Conservation (phyloP, 306 rosid species). For the Luffa aegyptiaca region DNA sequence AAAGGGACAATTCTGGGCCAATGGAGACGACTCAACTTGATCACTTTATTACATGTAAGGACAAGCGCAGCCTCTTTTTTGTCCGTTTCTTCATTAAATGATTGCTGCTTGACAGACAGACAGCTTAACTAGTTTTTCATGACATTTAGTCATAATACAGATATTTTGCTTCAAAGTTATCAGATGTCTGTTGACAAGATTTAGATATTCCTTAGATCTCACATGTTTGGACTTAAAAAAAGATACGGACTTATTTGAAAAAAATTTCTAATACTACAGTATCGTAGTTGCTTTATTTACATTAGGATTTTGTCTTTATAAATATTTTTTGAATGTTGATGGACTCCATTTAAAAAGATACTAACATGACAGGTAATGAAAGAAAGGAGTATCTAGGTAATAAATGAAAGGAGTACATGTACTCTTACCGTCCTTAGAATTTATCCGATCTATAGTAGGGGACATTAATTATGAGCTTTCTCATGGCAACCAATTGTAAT, state of each 20-base stretch:
- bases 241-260: too few species aligned
- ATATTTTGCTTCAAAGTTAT: not conserved
- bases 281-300: too few species aligned
- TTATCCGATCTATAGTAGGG: not conserved
- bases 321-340: too few species aligned
- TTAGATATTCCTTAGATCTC: not conserved
- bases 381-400: too few species aligned
- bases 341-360: too few species aligned
- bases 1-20: not conserved
- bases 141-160: not conserved
- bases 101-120: not conserved
- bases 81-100: not conserved
- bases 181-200: not conserved
- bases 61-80: constrained; percentile 13
- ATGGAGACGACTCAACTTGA: not conserved
- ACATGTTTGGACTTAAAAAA: not conserved
- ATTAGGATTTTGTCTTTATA: too few species aligned
- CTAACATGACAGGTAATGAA: too few species aligned
- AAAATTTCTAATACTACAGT: too few species aligned
- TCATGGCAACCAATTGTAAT: not conserved
- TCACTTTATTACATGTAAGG: not conserved
- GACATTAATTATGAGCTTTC: not conserved
- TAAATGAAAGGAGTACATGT: too few species aligned
- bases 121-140: not conserved
- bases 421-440: not conserved